Conservation (phyloP, 2,329 filamentous ascomycete genomes). For the Aspergillus sojae region DNA sequence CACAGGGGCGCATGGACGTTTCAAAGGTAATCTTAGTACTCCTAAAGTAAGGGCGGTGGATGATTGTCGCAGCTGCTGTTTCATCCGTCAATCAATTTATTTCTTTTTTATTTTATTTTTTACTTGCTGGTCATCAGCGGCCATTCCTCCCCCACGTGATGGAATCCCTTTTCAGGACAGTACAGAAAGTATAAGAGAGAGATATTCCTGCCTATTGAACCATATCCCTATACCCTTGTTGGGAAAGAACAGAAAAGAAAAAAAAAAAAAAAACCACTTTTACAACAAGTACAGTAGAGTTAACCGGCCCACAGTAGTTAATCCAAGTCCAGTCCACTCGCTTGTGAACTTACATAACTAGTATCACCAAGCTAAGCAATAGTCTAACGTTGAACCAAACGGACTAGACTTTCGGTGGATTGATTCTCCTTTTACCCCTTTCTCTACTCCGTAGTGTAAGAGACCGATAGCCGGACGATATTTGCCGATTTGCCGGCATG, state of each 20-base stretch:
- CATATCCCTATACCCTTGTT: background rate
- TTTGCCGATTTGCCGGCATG: constrained; percentile 1
- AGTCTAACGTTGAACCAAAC: background rate
- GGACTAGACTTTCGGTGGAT: constrained; percentile 1
- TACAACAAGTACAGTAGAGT: background rate
- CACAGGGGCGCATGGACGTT: constrained; percentile 1
- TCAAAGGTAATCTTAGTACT: background rate
- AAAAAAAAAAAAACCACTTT: background rate
- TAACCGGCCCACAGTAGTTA: background rate
- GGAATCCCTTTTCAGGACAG: background rate
- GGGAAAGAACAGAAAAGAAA: too few species aligned
- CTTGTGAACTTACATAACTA: background rate
- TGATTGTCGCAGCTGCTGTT: constrained; percentile 4
- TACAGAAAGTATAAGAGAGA: background rate
- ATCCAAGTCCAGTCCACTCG: background rate
- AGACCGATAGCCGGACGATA: background rate
- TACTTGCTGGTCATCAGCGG: background rate
- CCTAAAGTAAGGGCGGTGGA: background rate
- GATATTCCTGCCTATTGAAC: background rate
- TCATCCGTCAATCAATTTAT: background rate
- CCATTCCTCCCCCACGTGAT: background rate
- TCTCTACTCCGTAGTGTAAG: background rate
- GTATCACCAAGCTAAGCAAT: constrained; percentile 1
- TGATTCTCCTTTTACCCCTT: constrained; percentile 7
- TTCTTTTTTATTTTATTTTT: background rate